phyloP scores from a whole-genome alignment of 73 alveolate genomes.

The Tetrahymena thermophila region DNA sequence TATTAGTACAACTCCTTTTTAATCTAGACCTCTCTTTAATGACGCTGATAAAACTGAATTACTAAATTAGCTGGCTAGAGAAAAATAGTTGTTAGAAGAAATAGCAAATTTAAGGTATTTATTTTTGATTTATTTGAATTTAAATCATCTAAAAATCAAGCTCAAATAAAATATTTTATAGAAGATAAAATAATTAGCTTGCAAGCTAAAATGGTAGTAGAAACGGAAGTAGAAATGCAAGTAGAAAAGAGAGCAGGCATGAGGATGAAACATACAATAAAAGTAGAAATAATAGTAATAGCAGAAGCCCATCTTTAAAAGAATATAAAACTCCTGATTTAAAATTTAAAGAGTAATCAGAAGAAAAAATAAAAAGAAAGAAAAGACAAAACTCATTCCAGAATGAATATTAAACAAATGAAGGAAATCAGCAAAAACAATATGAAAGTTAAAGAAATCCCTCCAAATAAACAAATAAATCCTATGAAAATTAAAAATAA shows the following conservation, averaged over 20 bases:
- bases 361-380: neutral
- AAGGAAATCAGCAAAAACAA: neutral
- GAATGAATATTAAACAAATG: neutral
- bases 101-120: neutral
- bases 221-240: neutral
- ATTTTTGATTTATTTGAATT: neutral
- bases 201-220: neutral
- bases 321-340: neutral
- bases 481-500: neutral
- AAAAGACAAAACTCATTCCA: neutral
- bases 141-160: neutral
- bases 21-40: neutral
- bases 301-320: neutral
- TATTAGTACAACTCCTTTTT: neutral
- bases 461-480: neutral
- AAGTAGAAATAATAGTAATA: neutral
- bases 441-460: neutral
- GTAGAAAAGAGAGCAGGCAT: neutral
- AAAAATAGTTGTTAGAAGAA: neutral
- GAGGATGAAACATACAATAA: neutral
- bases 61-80: neutral
- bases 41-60: neutral
- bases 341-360: neutral
- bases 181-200: neutral
- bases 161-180: neutral